These are phyloP conservation scores for Eremothecium gossypii DNA, from an alignment of 1,139 yeast species.

Conservation along the genomic window DNA sequence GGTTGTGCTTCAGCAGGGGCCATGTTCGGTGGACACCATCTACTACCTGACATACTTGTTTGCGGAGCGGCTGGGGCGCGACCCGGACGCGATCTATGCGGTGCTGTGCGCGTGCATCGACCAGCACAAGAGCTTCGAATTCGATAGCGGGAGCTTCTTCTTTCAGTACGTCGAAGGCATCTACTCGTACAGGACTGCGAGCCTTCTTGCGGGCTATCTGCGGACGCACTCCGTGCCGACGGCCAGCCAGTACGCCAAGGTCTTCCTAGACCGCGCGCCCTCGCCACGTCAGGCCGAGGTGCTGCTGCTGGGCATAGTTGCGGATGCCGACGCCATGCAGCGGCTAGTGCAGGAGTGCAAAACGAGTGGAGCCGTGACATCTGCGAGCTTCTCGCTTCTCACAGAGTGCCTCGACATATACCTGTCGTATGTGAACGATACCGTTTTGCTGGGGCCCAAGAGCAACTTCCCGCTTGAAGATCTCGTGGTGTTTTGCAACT, in stretches of 20 bases:
- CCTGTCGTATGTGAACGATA: slow-evolving; percentile 48
- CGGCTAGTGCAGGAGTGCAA: not conserved
- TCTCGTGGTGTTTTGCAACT: not conserved
- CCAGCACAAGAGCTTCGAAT: not conserved
- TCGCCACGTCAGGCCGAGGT: not conserved
- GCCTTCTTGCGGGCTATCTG: not conserved
- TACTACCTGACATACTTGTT: slow-evolving; percentile 1
- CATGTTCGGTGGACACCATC: not conserved
- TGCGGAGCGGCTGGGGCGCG: not conserved
- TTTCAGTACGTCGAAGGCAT: not conserved
- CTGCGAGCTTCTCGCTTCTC: slow-evolving; percentile 30
- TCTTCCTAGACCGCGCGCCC: not conserved
- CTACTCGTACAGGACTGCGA: slow-evolving; percentile 1
- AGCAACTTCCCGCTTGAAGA: not conserved
- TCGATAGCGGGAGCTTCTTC: not conserved
- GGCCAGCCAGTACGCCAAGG: slow-evolving; percentile 1
- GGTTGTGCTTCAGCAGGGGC: not conserved
- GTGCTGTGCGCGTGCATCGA: not conserved
- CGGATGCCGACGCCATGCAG: not conserved
- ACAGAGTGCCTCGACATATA: slow-evolving; percentile 49
- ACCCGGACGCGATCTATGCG: not conserved
- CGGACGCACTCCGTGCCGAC: not conserved
- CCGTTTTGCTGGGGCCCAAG: slow-evolving; percentile 11
- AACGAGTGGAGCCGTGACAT: slow-evolving; percentile 3
- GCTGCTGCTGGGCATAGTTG: slow-evolving; percentile 2